Evolutionary conservation across 1,284 basidiomycete species (phyloP), one percentile per base, ranked within the genome.

Genomic region (Apiotrichum domesticum): DNA sequence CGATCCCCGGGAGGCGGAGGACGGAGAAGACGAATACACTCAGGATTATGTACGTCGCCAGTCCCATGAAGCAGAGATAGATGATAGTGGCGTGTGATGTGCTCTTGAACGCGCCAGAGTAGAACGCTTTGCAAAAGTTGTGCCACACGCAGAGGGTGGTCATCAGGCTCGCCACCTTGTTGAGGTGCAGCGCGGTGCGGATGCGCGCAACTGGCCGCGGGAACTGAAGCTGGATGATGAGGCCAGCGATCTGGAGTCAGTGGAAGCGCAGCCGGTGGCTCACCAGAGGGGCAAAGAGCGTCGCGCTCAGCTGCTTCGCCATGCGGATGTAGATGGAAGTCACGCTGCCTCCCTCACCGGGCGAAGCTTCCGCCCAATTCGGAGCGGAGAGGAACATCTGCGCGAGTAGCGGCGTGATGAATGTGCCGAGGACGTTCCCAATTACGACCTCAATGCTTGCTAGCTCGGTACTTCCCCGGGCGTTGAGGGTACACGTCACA

Each of bases 401-500:
- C 1, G 52, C 51, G 6, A 65, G 52, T 6, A 67, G 49, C 6
- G 66, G 66, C 11, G 56, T 61, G 39, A 67, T 51, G 37, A 67
- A 68, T n/a, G 62, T 52, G 35, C 66, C 68, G 14, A 67, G 37
- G 9, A 66, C 42, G 46, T 74, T 76, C 9, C 73, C 72, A 3
- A 76, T 48, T 7, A 51, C 35, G 29, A 55, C 59, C 44, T 62
- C 56, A 39, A 72, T 63, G 32, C 67, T 73, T 3, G 73, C 66
- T 0, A 68, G 68, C 1, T 66, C 62, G 10, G 66, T 63, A 42
- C 69, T 67, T 0, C 74, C 74, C 9, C 67, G 67, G 0, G 72
- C 69, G 21, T 66, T 62, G 0, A 66, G 59, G 1, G 74, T 76
- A 66, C 72, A 71, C 48, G 68, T 64, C 5, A 76, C 73, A 51